Evolutionary conservation across 208 protist genomes (phyloP).

Genomic region (Crithidia thermophila): DNA sequence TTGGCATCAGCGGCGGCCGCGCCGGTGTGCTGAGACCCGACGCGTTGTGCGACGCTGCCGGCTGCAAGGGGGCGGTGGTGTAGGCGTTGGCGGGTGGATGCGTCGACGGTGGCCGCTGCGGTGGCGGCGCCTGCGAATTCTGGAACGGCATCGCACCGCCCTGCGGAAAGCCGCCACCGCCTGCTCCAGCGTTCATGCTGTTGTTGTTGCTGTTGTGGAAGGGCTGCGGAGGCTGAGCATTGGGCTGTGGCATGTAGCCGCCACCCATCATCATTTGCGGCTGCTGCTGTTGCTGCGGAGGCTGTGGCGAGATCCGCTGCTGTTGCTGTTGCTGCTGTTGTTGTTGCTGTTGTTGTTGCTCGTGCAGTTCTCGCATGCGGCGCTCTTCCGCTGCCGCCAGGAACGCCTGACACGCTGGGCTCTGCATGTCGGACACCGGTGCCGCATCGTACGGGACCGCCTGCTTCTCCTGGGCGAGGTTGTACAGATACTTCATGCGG

Average conservation of each 20-base stretch:
- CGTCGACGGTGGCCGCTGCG: not conserved
- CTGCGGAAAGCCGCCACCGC: no score
- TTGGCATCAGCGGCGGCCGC: slow-evolving; percentile 16
- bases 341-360: slow-evolving; percentile 47
- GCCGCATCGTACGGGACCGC: slow-evolving; percentile 44
- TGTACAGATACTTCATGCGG: slow-evolving; percentile 56
- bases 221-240: not conserved
- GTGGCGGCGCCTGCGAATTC: not conserved
- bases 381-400: slow-evolving; percentile 42
- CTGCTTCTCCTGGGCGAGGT: slow-evolving; percentile 19
- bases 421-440: slow-evolving; percentile 58
- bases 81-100: not conserved
- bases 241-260: slow-evolving; percentile 13
- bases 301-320: slow-evolving; percentile 13
- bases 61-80: not conserved
- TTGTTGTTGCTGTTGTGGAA: slow-evolving; percentile 11
- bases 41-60: not conserved
- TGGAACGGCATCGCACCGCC: no score
- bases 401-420: slow-evolving; percentile 44
- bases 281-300: slow-evolving; percentile 3
- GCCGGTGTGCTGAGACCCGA: slow-evolving; percentile 2
- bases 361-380: slow-evolving; percentile 19
- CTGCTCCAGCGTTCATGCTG: slow-evolving; percentile 1
- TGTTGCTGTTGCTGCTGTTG: slow-evolving; percentile 34
- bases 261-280: not conserved